Percentiles rank a stretch among this genome's conserved stretches.
Conservation (phyloP, 2,329 filamentous ascomycete species). For the Trichoderma sp. region DNA sequence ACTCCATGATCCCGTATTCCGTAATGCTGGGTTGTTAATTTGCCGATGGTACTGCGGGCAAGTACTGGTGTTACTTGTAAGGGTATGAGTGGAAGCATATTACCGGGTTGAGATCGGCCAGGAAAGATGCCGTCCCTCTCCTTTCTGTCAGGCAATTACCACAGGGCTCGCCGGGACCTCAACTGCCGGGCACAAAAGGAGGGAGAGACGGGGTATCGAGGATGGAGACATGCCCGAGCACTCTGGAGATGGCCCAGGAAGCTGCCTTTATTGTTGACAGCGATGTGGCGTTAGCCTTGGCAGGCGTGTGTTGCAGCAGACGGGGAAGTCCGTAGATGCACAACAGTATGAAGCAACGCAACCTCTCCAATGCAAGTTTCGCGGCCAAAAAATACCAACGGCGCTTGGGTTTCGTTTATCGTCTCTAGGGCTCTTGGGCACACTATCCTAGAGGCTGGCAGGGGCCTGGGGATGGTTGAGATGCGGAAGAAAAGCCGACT, state of each 20-base stretch:
- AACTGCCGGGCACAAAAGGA: slow-evolving; percentile 16
- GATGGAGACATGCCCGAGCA: not conserved
- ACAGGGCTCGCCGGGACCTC: slow-evolving; percentile 2
- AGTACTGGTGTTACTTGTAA: not conserved
- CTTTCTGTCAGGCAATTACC: slow-evolving; percentile 16
- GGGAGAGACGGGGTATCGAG: not conserved
- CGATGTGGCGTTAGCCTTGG: slow-evolving; percentile 10
- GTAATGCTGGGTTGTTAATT: slow-evolving; percentile 7
- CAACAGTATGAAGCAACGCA: not conserved
- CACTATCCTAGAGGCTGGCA: not conserved
- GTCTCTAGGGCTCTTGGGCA: not conserved
- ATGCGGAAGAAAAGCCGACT: slow-evolving; percentile 21
- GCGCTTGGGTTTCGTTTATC: slow-evolving; percentile 21
- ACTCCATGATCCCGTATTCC: not conserved
- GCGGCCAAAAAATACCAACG: slow-evolving; percentile 2
- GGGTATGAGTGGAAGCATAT: not conserved
- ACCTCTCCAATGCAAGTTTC: not conserved
- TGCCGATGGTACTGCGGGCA: slow-evolving; percentile 1
- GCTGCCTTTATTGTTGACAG: not conserved
- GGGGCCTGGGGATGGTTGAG: slow-evolving; percentile 10
- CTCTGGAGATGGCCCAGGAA: too few relatives aligned
- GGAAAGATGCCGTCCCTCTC: not conserved
- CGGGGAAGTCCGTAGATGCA: slow-evolving; percentile 3
- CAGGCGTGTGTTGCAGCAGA: not conserved
- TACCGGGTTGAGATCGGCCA: not conserved